phyloP scores from a whole-genome alignment of 2,329 filamentous ascomycete species.

The Phialophora verrucosa region DNA sequence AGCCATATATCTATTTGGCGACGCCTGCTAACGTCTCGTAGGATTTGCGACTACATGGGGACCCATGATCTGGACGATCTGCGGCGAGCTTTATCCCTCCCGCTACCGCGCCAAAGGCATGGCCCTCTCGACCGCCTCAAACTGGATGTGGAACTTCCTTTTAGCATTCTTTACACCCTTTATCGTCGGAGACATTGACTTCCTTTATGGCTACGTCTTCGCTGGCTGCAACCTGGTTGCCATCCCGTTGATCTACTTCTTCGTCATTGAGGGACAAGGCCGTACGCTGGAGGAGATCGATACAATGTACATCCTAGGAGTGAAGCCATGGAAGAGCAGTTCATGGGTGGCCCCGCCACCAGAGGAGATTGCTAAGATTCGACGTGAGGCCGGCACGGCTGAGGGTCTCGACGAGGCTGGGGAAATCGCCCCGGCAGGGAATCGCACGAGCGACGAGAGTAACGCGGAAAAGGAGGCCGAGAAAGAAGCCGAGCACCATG shows the following conservation, averaged over 20 bases:
- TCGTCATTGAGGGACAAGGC: slow-evolving; percentile 71
- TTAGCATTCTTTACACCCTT: slow-evolving; percentile 81
- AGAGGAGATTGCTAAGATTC: slow-evolving; percentile 38
- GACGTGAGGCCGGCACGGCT: slow-evolving; percentile 35
- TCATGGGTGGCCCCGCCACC: slow-evolving; percentile 35
- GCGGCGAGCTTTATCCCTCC: slow-evolving; percentile 53
- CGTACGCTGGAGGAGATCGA: slow-evolving; percentile 80
- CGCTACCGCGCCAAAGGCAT: slow-evolving; percentile 48
- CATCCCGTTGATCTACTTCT: slow-evolving; percentile 73
- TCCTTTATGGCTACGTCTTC: slow-evolving; percentile 79
- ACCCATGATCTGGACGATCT: slow-evolving; percentile 60
- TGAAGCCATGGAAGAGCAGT: slow-evolving; percentile 59
- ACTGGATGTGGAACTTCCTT: slow-evolving; percentile 80
- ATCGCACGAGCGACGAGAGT: slow-evolving; percentile 21
- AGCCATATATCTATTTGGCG: not conserved
- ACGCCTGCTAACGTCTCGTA: not conserved
- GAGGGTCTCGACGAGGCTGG: slow-evolving; percentile 29
- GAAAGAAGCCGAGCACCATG: slow-evolving; percentile 26
- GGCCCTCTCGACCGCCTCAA: slow-evolving; percentile 61
- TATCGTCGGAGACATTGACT: slow-evolving; percentile 74
- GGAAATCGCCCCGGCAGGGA: slow-evolving; percentile 24
- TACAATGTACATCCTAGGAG: slow-evolving; percentile 72
- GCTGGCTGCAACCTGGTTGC: slow-evolving; percentile 72
- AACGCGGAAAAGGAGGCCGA: slow-evolving; percentile 25
- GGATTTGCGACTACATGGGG: slow-evolving; percentile 85